Evolutionary conservation across 192 early-diverging fungal species (phyloP), one percentile per base, ranked within the genome.

Genomic region (Backusella tuberculispora): DNA sequence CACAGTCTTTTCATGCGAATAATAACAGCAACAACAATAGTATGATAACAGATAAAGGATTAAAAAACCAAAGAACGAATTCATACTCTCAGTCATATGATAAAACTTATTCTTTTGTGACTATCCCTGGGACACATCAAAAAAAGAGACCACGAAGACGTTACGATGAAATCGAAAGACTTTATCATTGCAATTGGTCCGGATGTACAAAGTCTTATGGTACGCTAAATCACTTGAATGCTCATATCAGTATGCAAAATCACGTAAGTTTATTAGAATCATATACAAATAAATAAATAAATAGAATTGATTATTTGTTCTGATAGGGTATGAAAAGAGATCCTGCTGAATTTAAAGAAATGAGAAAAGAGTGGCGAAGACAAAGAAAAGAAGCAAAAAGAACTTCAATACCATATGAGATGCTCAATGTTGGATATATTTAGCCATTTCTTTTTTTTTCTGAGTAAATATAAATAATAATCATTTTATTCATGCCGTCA

Each of bases 211-310:
- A 91, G 74, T 80, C 84, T 13, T 91, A 91, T 74, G 89, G 89
- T 13, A 91, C 89, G n/a, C 75, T 91, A 7, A 91, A 91, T 74
- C 89, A 91, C 56, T 74, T 91, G 45, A 91, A 91, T 72, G 86
- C 89, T n/a, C 89, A 91, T 73, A 84, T 91, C 12, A 83, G 75
- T 44, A 91, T 91, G 89, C 89, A 91, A 68, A 89, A 87, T 73
- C 89, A 91, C 68, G 89, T 75, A 76, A 78, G 63, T 60, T 13
- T 65, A 17, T 68, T 12, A 34, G 29, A 34, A 34, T 34, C 0
- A 34, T 34, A 34, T 34, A 2, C 29, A 34, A 34, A 34, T 34
- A 34, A 2, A 34, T 2, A 34, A 34, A 34, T 34, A 34, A 34
- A 42, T 50, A 34, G 50, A 40, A 14, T 45, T 74, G 8, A 15